Conservation (phyloP, 2,329 filamentous ascomycete genomes). For the Chaetothyriales sp. region DNA sequence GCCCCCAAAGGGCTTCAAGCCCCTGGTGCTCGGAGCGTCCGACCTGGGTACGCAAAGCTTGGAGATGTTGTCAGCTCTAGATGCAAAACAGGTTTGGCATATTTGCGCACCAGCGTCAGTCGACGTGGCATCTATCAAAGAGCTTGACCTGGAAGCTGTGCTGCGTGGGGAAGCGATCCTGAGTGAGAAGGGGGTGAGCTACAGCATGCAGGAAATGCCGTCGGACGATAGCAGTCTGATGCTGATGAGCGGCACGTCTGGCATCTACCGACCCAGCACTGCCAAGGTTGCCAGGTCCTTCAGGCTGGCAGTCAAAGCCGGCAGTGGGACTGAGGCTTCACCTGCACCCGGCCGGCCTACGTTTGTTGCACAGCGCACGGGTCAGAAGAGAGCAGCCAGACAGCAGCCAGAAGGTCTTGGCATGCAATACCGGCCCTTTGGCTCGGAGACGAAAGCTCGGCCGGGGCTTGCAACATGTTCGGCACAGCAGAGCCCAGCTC, state of each 20-base stretch:
- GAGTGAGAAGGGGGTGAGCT: conserved; percentile 28
- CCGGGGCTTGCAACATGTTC: background rate
- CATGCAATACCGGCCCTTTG: conserved; percentile 33
- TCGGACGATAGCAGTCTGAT: conserved; percentile 21
- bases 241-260: conserved; percentile 20
- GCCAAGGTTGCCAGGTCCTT: conserved; percentile 16
- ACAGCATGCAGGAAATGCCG: conserved; percentile 9
- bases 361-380: conserved; percentile 5
- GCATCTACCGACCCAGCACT: conserved; percentile 15
- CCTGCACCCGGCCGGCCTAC: background rate
- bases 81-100: conserved; percentile 35
- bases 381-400: conserved; percentile 24
- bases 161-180: conserved; percentile 29
- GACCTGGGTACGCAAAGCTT: conserved; percentile 5
- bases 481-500: background rate
- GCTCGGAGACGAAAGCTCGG: conserved; percentile 8
- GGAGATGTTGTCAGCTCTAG: conserved; percentile 16
- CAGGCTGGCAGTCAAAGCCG: conserved; percentile 6
- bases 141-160: conserved; percentile 30
- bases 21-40: conserved; percentile 12
- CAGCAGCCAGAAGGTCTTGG: conserved; percentile 30
- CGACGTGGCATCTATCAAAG: conserved; percentile 31
- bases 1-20: conserved; percentile 31
- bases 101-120: conserved; percentile 34
- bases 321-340: background rate